Evolutionary conservation across 306 rosid genomes (phyloP).

Genomic region (Castanea mollissima): DNA sequence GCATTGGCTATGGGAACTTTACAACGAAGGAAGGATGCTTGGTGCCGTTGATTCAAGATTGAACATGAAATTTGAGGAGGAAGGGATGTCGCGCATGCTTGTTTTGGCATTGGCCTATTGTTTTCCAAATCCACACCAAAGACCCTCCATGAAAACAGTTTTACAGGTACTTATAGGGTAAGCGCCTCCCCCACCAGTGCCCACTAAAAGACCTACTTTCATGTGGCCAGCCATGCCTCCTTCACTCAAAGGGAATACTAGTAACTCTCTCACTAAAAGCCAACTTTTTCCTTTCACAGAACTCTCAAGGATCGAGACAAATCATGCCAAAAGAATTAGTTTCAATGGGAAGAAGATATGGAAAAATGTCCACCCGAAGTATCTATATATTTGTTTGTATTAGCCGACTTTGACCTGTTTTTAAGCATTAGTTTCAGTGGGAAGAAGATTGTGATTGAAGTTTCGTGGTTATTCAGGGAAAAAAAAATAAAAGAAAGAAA

Average conservation of each 20-base stretch:
- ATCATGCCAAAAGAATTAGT: background rate
- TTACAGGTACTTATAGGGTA: slow-evolving; percentile 60
- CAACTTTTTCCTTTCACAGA: background rate
- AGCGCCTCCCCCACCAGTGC: slow-evolving; percentile 47
- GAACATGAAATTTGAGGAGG: slow-evolving; percentile 12
- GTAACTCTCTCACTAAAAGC: slow-evolving; percentile 1
- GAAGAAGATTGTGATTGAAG: too few relatives aligned
- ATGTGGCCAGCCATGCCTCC: slow-evolving; percentile 72
- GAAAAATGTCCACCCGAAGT: background rate
- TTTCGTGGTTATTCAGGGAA: too few relatives aligned
- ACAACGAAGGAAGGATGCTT: slow-evolving; percentile 36
- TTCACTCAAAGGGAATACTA: slow-evolving; percentile 30
- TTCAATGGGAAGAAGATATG: too few relatives aligned
- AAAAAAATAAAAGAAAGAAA: too few relatives aligned
- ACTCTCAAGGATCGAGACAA: background rate
- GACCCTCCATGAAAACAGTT: slow-evolving; percentile 23
- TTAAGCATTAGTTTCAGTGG: background rate
- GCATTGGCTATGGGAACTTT: slow-evolving; percentile 64
- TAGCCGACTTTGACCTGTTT: background rate
- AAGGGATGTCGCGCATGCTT: slow-evolving; percentile 32
- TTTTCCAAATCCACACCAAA: slow-evolving; percentile 61
- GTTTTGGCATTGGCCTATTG: slow-evolving; percentile 70
- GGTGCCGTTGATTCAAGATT: slow-evolving; percentile 44
- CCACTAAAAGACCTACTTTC: slow-evolving; percentile 56
- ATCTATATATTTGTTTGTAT: background rate